Percentiles rank a stretch among this genome's conserved stretches.
Evolutionary conservation across 1,139 yeast genomes (phyloP).

Genomic region (Suhomyces bokatorum): DNA sequence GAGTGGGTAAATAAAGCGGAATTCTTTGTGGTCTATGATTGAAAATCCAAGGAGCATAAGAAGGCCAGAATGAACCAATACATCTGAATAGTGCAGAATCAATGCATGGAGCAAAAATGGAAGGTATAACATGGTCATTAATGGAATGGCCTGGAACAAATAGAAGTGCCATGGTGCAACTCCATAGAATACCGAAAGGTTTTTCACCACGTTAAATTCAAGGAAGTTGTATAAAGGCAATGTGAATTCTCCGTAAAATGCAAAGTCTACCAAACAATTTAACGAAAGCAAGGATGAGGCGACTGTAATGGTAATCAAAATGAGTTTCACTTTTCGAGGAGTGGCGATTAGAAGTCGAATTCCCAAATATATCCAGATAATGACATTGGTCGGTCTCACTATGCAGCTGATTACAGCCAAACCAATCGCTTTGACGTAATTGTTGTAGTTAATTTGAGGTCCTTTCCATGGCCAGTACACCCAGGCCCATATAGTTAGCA

Average conservation of each 20-base stretch:
- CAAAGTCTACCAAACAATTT: slow-evolving; percentile 50
- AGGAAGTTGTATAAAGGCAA: slow-evolving; percentile 72
- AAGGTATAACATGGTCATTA: slow-evolving; percentile 63
- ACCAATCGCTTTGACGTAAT: slow-evolving; percentile 15
- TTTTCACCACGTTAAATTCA: slow-evolving; percentile 71
- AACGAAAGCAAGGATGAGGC: slow-evolving; percentile 27
- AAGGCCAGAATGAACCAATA: slow-evolving; percentile 30
- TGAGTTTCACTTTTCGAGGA: slow-evolving; percentile 12
- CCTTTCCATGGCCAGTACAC: slow-evolving; percentile 69
- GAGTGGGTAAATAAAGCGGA: slow-evolving; percentile 83
- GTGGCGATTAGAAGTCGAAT: slow-evolving; percentile 23
- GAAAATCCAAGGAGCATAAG: slow-evolving; percentile 60
- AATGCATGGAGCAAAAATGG: slow-evolving; percentile 49
- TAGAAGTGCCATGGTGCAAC: slow-evolving; percentile 85
- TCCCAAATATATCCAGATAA: slow-evolving; percentile 74
- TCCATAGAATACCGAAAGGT: slow-evolving; percentile 84
- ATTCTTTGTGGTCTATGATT: slow-evolving; percentile 78
- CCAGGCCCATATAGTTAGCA: slow-evolving; percentile 68
- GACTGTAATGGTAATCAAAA: slow-evolving; percentile 12
- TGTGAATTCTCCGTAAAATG: slow-evolving; percentile 57
- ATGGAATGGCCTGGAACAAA: slow-evolving; percentile 76
- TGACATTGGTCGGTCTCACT: slow-evolving; percentile 79
- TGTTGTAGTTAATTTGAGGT: slow-evolving; percentile 14
- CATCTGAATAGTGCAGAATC: slow-evolving; percentile 13
- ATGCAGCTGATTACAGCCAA: slow-evolving; percentile 62